Conservation (phyloP, 192 early-diverging fungal genomes). For the Coemansia sp. region DNA sequence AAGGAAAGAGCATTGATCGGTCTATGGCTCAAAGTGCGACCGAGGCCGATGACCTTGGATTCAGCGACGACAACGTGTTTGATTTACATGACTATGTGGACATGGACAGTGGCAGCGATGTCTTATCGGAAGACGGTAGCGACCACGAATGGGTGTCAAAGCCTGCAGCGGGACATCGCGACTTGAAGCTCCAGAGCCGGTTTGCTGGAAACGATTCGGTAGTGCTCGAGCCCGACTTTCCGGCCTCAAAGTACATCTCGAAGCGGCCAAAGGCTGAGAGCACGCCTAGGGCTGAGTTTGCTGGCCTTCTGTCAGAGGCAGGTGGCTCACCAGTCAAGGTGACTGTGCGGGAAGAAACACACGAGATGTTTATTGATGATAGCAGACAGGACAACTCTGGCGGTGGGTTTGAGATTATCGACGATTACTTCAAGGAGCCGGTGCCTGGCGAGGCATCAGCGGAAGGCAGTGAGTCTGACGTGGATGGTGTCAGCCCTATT, state of each 20-base stretch:
- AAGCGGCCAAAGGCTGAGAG: background rate
- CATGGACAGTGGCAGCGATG: conserved; percentile 31
- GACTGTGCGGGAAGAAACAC: conserved; percentile 4
- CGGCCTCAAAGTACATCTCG: conserved; percentile 19
- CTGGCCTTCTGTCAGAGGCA: conserved; percentile 1
- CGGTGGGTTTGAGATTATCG: conserved; percentile 35
- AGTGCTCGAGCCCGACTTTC: conserved; percentile 37
- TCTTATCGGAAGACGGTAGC: conserved; percentile 19
- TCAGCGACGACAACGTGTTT: conserved; percentile 35
- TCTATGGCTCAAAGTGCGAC: conserved; percentile 8
- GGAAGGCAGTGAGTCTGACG: conserved; percentile 9
- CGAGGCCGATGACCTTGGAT: conserved; percentile 11
- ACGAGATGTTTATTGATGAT: conserved; percentile 10
- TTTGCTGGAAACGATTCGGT: conserved; percentile 41
- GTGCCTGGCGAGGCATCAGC: conserved; percentile 19
- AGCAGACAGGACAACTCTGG: background rate
- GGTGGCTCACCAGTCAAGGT: conserved; percentile 15
- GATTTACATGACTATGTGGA: conserved; percentile 38
- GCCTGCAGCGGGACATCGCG: background rate
- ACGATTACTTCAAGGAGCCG: conserved; percentile 48
- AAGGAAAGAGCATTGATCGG: conserved; percentile 15
- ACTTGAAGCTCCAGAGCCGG: conserved; percentile 23
- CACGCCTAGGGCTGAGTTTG: conserved; percentile 13
- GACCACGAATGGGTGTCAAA: conserved; percentile 4
- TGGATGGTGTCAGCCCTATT: conserved; percentile 9